Conservation (phyloP, 2,329 filamentous ascomycete species). For the Aspergillus hortae region DNA sequence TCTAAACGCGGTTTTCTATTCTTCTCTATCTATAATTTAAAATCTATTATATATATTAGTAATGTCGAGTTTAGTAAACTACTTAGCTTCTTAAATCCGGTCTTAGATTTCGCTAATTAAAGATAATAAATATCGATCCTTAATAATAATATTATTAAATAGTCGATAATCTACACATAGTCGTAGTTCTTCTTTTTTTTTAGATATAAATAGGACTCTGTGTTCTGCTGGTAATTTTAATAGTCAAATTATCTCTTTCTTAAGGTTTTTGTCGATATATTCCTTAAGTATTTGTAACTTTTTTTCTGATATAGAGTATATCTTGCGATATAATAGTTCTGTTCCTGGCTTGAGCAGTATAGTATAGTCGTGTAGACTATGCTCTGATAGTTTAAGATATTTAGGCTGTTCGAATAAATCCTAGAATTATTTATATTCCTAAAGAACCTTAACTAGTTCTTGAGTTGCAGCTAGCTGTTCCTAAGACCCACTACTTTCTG, state of each 20-base stretch:
- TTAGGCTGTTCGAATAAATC: too few species aligned
- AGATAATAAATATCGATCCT: too few species aligned
- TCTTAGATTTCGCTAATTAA: too few species aligned
- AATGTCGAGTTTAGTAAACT: too few species aligned
- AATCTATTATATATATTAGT: too few species aligned
- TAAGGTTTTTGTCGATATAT: background rate
- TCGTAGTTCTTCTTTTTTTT: too few species aligned
- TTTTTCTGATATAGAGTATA: constrained; percentile 1
- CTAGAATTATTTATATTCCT: background rate
- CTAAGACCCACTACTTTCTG: background rate
- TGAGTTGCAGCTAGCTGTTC: background rate
- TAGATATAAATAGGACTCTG: too few species aligned
- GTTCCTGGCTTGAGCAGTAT: background rate
- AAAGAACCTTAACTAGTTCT: background rate
- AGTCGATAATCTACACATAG: too few species aligned
- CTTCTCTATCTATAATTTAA: too few species aligned
- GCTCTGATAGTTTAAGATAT: background rate
- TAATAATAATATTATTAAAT: too few species aligned
- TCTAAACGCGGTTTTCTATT: too few species aligned
- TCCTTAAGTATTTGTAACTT: background rate
- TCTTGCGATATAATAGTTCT: background rate
- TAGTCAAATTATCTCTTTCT: background rate
- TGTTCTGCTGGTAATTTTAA: background rate
- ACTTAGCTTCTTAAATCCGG: too few species aligned
- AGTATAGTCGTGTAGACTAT: background rate